Base-by-base conservation (phyloP, 306 rosid species). In the Begonia masoniana region DNA sequence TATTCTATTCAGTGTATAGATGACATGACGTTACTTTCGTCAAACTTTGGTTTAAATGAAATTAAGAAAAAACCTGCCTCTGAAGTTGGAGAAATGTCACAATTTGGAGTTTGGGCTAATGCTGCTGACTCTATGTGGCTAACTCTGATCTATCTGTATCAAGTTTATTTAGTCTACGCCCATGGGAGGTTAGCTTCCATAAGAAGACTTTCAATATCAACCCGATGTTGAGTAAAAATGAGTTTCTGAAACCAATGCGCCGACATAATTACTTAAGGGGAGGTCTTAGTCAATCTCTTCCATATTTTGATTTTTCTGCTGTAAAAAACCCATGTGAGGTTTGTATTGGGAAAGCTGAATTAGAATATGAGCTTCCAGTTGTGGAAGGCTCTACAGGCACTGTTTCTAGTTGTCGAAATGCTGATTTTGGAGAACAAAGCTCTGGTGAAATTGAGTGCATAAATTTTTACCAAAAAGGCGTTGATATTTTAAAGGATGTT, bases 301-400 rank as follows among this genome's bases (percentile, higher is more conserved):
- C 94, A 55, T 83, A 53, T 73, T 77, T 83, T 71, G 77, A 91
- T 55, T 83, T 91, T 76, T 80, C 86, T 63, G 49, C 60, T 11
- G 83, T 85, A 35, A 81, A 81, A 62, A 82, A 85, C 68, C 92
- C 94, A n/a, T 86, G 72, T 67, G 75, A 74, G 77, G 94, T 69
- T 59, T 69, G 72, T 61, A 49, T 61, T 45, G 73, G 76, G 66
- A 77, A 73, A 66, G 56, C 55, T 52, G 64, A 55, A 41, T 15
- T 53, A 43, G 59, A 49, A 62, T 55, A 60, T 67, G 71, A 64
- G 56, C 15, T 64, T 69, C 55, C 66, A 65, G 35, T 52, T 23
- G 21, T 10, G 10, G 39, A 17, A 43, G 75, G 62, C 51, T 47
- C 66, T 51, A 52, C 59, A 62, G 77, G 55, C 36, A 59, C 76